A percentile compares a stretch with the other conserved stretches of the same genome.
Conservation (phyloP, 306 rosid species). For the Vigna radiata region DNA sequence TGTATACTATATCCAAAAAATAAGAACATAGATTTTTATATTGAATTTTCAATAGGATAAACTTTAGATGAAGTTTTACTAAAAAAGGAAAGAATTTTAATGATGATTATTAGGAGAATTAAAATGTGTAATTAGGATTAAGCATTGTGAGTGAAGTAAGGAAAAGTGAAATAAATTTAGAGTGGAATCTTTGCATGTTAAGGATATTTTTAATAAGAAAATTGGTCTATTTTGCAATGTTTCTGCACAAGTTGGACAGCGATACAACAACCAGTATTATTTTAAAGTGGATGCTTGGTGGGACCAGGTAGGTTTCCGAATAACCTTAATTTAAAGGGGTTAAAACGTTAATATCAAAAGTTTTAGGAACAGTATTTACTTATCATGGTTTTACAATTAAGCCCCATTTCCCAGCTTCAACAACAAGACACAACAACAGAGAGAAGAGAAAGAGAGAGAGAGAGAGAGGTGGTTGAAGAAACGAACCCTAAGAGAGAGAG, state of each 20-base stretch:
- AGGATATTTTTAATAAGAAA: background rate
- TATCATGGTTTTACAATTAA: conserved; percentile 42
- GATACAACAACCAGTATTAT: conserved; percentile 22
- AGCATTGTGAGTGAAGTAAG: background rate
- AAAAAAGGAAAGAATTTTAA: background rate
- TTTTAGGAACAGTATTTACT: conserved; percentile 35
- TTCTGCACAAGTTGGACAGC: conserved; percentile 31
- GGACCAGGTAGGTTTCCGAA: background rate
- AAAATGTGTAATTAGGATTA: background rate
- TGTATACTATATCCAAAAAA: too few relatives aligned
- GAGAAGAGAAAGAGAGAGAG: conserved; percentile 25
- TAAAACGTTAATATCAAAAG: conserved; percentile 35
- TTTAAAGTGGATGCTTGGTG: background rate
- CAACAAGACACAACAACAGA: conserved; percentile 54
- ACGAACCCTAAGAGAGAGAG: conserved; percentile 66
- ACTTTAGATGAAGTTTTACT: background rate
- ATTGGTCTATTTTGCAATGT: background rate
- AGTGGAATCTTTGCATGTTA: conserved; percentile 26
- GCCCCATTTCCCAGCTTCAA: conserved; percentile 52
- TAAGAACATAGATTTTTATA: too few relatives aligned
- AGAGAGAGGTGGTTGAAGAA: conserved; percentile 44
- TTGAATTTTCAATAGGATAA: too few relatives aligned
- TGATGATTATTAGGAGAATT: background rate
- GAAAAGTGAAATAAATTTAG: background rate
- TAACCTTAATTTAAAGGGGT: conserved; percentile 31